Base-by-base conservation (phyloP, 2,329 filamentous ascomycete genomes). In the Aurifilum marmelostoma region DNA sequence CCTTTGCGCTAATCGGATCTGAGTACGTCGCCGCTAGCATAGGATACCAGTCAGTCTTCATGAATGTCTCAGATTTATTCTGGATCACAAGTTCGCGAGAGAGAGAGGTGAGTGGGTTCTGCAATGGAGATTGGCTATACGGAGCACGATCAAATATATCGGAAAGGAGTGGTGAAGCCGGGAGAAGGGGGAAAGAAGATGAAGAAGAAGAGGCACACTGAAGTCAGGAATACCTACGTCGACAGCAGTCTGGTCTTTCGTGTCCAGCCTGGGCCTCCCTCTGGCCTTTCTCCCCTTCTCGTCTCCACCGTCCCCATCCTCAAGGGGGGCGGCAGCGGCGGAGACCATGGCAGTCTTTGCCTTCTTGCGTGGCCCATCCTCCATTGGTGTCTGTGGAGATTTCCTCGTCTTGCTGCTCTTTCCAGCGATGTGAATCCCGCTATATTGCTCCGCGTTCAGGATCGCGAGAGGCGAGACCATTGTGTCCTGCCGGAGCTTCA, bases 1-100 rank as follows among this genome's bases (percentile, higher is more conserved):
- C 73, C 93, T 85, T 78, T 97, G 94, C 1, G 94, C 94, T 67
- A 95, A 86, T 32, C 94, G 89, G 72, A 97, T 96, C 77, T 97
- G 94, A 6, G 92, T 95, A 67, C 94, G 88, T 65, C 94, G 91
- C 71, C 93, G 90, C 91, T 80, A 67, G 8, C 52, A 68, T 52
- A 92, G 54, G 54, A 37, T 62, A 70, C 60, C 29, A 71, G 72
- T 61, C 29, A 71, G 71, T 47, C 18, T 34, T 11, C 29, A 71
- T 79, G 69, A 78, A 75, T 16, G 21, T 8, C 62, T 68, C 21
- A 70, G 39, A 34, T 4, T 34, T 54, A 32, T 41, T 59, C 39
- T n/a, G n/a, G n/a, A 29, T 32, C 43, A 52, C 37, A 37, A 54
- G 27, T 41, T n/a, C 21, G 2, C 27, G 21, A 21, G 27, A 62